Evolutionary conservation across 2,329 filamentous ascomycete genomes (phyloP).

Genomic region (Fusarium nanum): DNA sequence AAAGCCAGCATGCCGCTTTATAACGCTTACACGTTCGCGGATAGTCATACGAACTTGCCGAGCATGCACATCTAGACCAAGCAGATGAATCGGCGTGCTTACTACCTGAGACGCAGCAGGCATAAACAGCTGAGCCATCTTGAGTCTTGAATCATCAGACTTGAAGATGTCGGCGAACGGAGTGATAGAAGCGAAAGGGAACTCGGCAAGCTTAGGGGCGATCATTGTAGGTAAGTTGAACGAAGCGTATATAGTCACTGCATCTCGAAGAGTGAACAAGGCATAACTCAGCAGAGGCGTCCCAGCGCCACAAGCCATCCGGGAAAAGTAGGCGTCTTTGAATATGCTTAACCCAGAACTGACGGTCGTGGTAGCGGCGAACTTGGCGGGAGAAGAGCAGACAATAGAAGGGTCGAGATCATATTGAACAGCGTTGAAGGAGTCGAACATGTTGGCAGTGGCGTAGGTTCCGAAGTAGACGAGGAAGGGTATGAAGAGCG

Average conservation of each 20-base stretch:
- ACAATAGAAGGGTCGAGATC: slow-evolving; percentile 32
- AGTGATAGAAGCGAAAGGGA: slow-evolving; percentile 29
- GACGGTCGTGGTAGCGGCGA: slow-evolving; percentile 40
- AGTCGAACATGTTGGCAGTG: slow-evolving; percentile 44
- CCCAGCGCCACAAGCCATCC: slow-evolving; percentile 28
- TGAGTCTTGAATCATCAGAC: slow-evolving; percentile 41
- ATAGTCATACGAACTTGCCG: slow-evolving; percentile 32
- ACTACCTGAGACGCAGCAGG: slow-evolving; percentile 41
- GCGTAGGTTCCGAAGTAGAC: slow-evolving; percentile 47
- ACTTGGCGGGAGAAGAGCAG: slow-evolving; percentile 41
- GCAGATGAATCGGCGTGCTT: slow-evolving; percentile 43
- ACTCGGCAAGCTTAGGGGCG: slow-evolving; percentile 41
- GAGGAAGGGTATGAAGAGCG: slow-evolving; percentile 42
- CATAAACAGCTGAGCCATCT: slow-evolving; percentile 41
- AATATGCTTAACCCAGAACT: slow-evolving; percentile 41
- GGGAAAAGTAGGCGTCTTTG: slow-evolving; percentile 43
- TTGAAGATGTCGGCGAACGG: slow-evolving; percentile 36
- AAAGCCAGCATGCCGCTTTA: slow-evolving; percentile 28
- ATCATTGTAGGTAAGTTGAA: slow-evolving; percentile 44
- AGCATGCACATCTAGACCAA: slow-evolving; percentile 40
- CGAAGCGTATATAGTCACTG: slow-evolving; percentile 43
- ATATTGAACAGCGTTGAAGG: slow-evolving; percentile 37
- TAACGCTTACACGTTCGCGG: slow-evolving; percentile 28
- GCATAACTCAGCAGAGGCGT: slow-evolving; percentile 41
- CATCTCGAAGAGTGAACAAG: slow-evolving; percentile 40